Evolutionary conservation across 148 eudicot species (phyloP).

Genomic region (Persicaria tinctoria): DNA sequence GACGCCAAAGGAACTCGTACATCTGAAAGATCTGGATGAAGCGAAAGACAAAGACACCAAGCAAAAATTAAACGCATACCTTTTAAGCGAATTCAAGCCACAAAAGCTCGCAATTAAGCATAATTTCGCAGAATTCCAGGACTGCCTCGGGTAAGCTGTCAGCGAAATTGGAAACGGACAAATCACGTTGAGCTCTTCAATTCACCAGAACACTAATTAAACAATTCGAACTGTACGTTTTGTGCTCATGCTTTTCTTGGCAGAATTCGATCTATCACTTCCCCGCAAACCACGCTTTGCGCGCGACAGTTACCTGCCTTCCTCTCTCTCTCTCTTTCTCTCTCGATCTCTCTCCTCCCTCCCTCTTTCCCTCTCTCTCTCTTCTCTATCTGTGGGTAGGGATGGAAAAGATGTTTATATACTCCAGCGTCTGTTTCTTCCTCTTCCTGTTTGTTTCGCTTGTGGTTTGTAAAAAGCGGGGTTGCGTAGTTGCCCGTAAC

Average conservation of each 20-base stretch:
- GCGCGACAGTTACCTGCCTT: constrained; percentile 2
- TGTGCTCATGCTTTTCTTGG: not conserved
- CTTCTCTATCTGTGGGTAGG: not conserved
- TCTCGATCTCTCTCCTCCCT: not conserved
- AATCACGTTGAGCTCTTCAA: not conserved
- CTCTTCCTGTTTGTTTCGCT: constrained; percentile 7
- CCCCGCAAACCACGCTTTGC: not conserved
- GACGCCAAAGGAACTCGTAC: not conserved
- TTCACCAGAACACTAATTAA: not conserved
- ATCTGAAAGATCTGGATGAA: not conserved
- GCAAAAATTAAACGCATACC: not conserved
- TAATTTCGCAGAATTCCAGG: not conserved
- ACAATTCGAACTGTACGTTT: not conserved
- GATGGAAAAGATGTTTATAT: constrained; percentile 10
- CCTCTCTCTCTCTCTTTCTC: not conserved
- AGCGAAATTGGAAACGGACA: not conserved
- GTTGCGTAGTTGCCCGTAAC: constrained; percentile 8
- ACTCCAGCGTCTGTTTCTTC: constrained; percentile 9
- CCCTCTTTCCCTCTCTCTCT: not conserved
- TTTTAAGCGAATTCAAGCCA: constrained; percentile 7
- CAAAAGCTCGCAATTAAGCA: constrained; percentile 8
- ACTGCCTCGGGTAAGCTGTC: not conserved
- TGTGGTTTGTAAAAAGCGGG: not conserved
- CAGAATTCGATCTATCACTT: constrained; percentile 6
- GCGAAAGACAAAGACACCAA: not conserved